Conservation (phyloP, 805 yeast genomes). For the Candida sanyiensis region DNA sequence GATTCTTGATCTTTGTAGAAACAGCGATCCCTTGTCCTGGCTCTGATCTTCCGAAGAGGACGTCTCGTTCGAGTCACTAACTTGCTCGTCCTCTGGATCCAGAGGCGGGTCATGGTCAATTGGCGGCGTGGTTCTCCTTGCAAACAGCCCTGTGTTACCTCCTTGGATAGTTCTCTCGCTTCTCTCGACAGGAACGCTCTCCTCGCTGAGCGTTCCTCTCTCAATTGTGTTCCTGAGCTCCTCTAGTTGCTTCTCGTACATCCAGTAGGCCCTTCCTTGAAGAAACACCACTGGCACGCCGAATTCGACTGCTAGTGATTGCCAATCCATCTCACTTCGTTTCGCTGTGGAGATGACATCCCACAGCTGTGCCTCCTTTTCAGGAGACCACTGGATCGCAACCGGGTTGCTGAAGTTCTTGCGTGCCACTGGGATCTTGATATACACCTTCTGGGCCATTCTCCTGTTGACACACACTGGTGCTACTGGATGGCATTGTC, state of each 20-base stretch:
- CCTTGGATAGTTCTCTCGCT: conserved; percentile 5
- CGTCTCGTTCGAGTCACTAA: no score
- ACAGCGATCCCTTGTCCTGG: conserved; percentile 15
- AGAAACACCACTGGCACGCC: conserved; percentile 22
- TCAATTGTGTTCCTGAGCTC: conserved; percentile 21
- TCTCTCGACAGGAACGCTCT: conserved; percentile 4
- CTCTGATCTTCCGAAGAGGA: conserved; percentile 6
- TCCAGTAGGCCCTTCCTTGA: conserved; percentile 27
- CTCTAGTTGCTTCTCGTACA: conserved; percentile 25
- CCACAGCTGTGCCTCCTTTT: conserved; percentile 24
- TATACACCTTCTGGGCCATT: conserved; percentile 19
- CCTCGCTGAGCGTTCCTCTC: conserved; percentile 13
- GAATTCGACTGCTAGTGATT: conserved; percentile 9
- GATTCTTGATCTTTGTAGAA: conserved; percentile 23
- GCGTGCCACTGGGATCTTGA: conserved; percentile 24
- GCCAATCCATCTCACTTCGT: conserved; percentile 23
- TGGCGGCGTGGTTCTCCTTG: conserved; percentile 2
- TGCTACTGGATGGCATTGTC: no score
- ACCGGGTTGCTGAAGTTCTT: conserved; percentile 24
- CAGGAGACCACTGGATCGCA: conserved; percentile 23
- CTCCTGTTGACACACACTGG: no score
- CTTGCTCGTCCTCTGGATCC: not conserved
- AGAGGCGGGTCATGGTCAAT: not conserved
- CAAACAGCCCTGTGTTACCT: conserved; percentile 3
- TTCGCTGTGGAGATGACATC: conserved; percentile 22